phyloP scores from a whole-genome alignment of 2,329 filamentous ascomycete species.

The Diaporthe sp. region DNA sequence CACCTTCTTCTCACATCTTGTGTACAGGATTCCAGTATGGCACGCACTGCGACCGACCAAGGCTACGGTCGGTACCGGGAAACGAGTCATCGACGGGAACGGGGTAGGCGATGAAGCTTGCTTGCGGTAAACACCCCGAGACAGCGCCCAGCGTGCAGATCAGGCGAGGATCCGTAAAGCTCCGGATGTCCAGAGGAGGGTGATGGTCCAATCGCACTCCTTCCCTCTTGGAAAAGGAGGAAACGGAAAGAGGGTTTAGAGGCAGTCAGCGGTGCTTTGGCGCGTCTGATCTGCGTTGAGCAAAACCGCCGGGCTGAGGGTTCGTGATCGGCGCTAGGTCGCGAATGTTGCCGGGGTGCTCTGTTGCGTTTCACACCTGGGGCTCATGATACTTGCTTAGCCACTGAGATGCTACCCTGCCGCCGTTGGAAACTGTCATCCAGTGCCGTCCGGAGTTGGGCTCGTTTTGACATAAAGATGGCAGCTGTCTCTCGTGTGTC shows the following conservation, averaged over 20 bases:
- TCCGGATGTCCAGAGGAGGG: background rate
- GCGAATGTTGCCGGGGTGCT: background rate
- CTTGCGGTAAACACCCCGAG: conserved; percentile 15
- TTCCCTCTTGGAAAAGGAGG: conserved; percentile 1
- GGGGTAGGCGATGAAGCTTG: conserved; percentile 10
- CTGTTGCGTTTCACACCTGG: conserved; percentile 7
- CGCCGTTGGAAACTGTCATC: conserved; percentile 6
- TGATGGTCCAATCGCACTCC: conserved; percentile 18
- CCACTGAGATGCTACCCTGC: conserved; percentile 11
- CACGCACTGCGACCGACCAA: background rate
- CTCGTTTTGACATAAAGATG: conserved; percentile 25
- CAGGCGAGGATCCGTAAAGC: conserved; percentile 15
- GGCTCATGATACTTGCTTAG: conserved; percentile 23
- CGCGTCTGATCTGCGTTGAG: conserved; percentile 25
- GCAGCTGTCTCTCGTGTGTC: conserved; percentile 14
- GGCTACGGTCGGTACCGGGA: background rate
- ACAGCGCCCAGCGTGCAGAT: conserved; percentile 16
- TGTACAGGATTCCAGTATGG: background rate
- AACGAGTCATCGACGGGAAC: conserved; percentile 9
- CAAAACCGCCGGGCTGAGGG: background rate
- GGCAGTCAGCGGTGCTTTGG: background rate
- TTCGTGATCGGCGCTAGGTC: conserved; percentile 23
- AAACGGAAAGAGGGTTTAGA: background rate
- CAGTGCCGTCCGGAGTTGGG: conserved; percentile 13
- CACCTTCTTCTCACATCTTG: background rate